Evolutionary conservation across 2,329 filamentous ascomycete species (phyloP), one percentile per base, ranked within the genome.

Genomic region (Ramichloridium luteum): DNA sequence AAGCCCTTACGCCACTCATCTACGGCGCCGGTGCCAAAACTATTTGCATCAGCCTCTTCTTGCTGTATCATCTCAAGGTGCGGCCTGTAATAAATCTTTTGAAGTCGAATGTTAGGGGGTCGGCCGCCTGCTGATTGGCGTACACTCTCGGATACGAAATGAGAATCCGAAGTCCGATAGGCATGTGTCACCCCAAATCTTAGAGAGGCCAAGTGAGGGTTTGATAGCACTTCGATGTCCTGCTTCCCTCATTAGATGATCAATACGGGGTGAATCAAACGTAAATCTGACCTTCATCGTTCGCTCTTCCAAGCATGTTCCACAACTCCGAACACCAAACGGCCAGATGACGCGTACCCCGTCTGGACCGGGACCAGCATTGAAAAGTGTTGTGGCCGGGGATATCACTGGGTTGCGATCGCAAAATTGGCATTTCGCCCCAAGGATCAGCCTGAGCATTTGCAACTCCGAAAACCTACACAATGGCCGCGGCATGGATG

Each of bases 1-100:
- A 90, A 65, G 6, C 81, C 81, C 55, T 86, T 86, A 16, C 75
- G 63, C 81, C 82, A 90, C 53, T 86, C 81, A 44, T 83, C 77
- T 3, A 70, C 68, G 8, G 77, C 71, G 25, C 76, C 75, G 27
- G 66, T 46, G n/a, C 81, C 79, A 43, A 82, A 66, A n/a, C 62
- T 57, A 44, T 72, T 71, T 32, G 76, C 79, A 4, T 71, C 61
- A 13, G 14, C 27, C 26, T 70, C 60, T 43, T 82, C 73, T 46
- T 82, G 74, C 36, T 69, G 68, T 40, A 86, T 67, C 5, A 64
- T 62, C 15, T 75, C 65, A 20, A 84, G 64, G 36, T 85, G 71
- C 15, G 61, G 50, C 27, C 67, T 67, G 53, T 68, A 74, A 48
- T 77, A 86, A 29, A 74, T 61, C 51, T 85, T 88, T 8, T 65